Evolutionary conservation across 1,139 yeast genomes (phyloP).

Genomic region (Saccharomyces pastorianus): DNA sequence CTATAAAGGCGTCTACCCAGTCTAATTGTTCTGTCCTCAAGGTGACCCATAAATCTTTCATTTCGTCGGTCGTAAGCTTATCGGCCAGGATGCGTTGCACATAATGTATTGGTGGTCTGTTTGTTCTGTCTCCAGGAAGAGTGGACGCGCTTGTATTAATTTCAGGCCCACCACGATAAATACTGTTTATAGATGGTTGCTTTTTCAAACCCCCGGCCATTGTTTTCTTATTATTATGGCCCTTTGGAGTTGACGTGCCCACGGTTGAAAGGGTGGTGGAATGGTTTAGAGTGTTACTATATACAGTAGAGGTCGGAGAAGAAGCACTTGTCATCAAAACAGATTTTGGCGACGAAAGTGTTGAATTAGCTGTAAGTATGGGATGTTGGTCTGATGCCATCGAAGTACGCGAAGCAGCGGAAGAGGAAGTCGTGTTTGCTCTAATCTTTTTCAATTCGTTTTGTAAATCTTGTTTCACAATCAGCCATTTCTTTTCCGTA

Average conservation of each 20-base stretch:
- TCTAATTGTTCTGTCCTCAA: conserved; percentile 83
- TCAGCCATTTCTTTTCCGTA: conserved; percentile 81
- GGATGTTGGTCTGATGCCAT: background rate
- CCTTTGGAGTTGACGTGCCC: background rate
- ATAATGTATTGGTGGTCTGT: conserved; percentile 60
- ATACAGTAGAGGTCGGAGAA: background rate
- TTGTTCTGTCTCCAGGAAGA: conserved; percentile 18
- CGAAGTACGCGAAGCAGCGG: background rate
- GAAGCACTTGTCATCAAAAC: background rate
- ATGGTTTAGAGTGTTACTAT: background rate
- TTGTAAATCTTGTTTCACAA: conserved; percentile 78
- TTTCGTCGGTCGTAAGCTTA: conserved; percentile 57
- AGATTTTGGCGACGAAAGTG: background rate
- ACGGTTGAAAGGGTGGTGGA: background rate
- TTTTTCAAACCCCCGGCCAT: background rate
- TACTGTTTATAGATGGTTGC: conserved; percentile 2
- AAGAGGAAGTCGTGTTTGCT: conserved; percentile 26
- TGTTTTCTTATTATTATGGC: background rate
- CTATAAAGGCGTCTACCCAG: conserved; percentile 80
- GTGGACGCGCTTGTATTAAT: conserved; percentile 11
- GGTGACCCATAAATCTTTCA: conserved; percentile 84
- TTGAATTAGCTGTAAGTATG: background rate
- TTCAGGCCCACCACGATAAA: conserved; percentile 6
- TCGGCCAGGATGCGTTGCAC: conserved; percentile 68
- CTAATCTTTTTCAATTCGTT: conserved; percentile 62